These are phyloP conservation scores for Rhizopogon sp. DNA, from an alignment of 768 basidiomycete species.

Conservation along the genomic window DNA sequence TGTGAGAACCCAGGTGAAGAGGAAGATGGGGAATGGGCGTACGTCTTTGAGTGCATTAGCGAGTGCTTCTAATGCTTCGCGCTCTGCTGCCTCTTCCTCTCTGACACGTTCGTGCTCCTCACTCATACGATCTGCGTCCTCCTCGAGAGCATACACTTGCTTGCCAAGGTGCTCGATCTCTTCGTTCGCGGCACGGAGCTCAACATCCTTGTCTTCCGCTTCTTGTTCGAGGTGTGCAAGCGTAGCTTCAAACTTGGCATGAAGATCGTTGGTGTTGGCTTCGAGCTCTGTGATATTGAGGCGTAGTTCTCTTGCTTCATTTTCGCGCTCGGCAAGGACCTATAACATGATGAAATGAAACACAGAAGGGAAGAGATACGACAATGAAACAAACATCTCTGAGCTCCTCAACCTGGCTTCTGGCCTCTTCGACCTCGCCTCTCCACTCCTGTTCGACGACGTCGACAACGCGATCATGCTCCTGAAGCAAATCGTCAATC, in stretches of 20 bases:
- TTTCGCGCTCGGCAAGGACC: constrained; percentile 76
- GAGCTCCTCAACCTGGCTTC: constrained; percentile 75
- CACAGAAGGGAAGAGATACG: background rate
- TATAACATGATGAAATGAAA: constrained; percentile 24
- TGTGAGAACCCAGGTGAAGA: background rate
- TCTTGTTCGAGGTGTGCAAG: constrained; percentile 75
- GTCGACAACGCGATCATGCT: constrained; percentile 68
- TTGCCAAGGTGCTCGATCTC: constrained; percentile 81
- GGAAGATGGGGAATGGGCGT: constrained; percentile 7
- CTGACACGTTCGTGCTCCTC: constrained; percentile 64
- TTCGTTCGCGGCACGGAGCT: constrained; percentile 65
- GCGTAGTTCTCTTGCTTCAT: constrained; percentile 71
- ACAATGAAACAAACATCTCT: constrained; percentile 48
- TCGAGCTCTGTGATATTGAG: constrained; percentile 74
- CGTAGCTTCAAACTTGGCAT: constrained; percentile 68
- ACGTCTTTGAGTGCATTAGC: constrained; percentile 80
- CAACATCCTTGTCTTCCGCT: constrained; percentile 72
- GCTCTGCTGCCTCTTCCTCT: constrained; percentile 72
- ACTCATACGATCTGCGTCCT: constrained; percentile 72
- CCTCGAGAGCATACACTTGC: constrained; percentile 80
- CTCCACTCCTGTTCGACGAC: constrained; percentile 83
- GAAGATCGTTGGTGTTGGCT: constrained; percentile 62
- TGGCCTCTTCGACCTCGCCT: constrained; percentile 79
- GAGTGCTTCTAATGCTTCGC: constrained; percentile 62
- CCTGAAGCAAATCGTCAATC: constrained; percentile 70